Evolutionary conservation across 2,329 filamentous ascomycete species (phyloP), one percentile per base, ranked within the genome.

Genomic region (Esteya vermicola): DNA sequence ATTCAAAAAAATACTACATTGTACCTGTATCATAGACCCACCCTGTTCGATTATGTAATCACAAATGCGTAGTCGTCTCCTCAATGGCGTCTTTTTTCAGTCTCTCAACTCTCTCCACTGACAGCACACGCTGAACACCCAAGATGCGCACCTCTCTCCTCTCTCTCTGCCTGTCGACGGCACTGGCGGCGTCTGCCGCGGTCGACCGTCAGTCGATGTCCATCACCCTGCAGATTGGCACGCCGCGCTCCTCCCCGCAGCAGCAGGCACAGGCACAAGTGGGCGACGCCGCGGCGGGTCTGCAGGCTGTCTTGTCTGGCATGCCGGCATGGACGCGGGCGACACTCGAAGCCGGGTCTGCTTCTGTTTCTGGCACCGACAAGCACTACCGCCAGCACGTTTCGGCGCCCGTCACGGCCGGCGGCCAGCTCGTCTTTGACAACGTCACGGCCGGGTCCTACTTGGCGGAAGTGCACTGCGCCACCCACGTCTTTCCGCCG

Each of bases 401-500:
- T 18, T 51, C 66, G 16, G 76, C 82, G 12, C 78, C 78, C 9
- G 63, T 94, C 9, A 77, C 78, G 12, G 63, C 70, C 31, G 59
- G 68, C 50, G 82, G 84, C 57, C 77, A 74, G 20, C 85, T 95
- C 54, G 68, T 75, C 46, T 94, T 95, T 65, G 62, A 60, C 48
- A 78, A 86, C 50, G 68, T 94, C 39, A 69, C 72, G 6, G 57
- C 68, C 1, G 81, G 79, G 1, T 84, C 78, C 43, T 95, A 95
- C 57, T 72, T 96, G 6, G 76, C 82, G 36, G 85, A 91, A 49
- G 69, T 96, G 36, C 76, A 88, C 61, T 80, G 78, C 54, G 63
- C 72, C 22, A 81, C 83, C 41, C 76, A 81, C 57, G 69, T 69
- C 39, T 96, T 95, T 56, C 72, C 76, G 50, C 82, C 85, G 10